Evolutionary conservation across 2,329 filamentous ascomycete genomes (phyloP), one percentile per base, ranked within the genome.

Genomic region (Aspergillus arachidicola): DNA sequence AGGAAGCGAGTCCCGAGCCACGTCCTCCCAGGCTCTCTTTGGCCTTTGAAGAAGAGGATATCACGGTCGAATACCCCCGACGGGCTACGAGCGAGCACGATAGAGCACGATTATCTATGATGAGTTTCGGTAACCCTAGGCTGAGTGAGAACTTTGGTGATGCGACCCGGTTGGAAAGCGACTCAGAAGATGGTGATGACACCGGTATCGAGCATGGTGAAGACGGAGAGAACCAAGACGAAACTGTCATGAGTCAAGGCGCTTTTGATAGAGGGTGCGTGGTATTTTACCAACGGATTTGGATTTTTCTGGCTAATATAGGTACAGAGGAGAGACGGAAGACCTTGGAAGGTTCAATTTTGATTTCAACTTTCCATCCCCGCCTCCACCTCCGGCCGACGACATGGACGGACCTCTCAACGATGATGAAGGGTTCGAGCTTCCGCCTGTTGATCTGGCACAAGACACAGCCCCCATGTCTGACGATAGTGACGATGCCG

Each of bases 131-230:
- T 14, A 76, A 73, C 57, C 71, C 75, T 26, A 73, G 80, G 23
- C 71, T 84, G 55, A 86, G 83, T 67, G 84, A 85, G 62, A 76
- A 81, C 61, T 86, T 86, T 67, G 82, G 76, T 1, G 83, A 83
- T 60, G 65, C 81, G 54, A 81, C 79, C 21, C 76, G 80, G 60
- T 64, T 83, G 10, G 82, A 83, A 58, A 79, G 80, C 14, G 80
- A 76, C 1, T 80, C 66, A 16, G 78, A 80, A 34, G 70, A 62
- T 23, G 75, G 69, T 16, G 81, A 82, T 34, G 72, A 77, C 28
- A 76, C 78, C 12, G 71, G 79, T 21, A 72, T 80, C 32, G 69
- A 74, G 16, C 60, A 58, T 23, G 75, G 76, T 28, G 78, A 79
- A 16, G 73, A 74, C 43, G 74, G 74, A 11, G 75, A 69, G 30